Evolutionary conservation across 495 filamentous ascomycete genomes (phyloP).

Genomic region (Penicillium lagena): DNA sequence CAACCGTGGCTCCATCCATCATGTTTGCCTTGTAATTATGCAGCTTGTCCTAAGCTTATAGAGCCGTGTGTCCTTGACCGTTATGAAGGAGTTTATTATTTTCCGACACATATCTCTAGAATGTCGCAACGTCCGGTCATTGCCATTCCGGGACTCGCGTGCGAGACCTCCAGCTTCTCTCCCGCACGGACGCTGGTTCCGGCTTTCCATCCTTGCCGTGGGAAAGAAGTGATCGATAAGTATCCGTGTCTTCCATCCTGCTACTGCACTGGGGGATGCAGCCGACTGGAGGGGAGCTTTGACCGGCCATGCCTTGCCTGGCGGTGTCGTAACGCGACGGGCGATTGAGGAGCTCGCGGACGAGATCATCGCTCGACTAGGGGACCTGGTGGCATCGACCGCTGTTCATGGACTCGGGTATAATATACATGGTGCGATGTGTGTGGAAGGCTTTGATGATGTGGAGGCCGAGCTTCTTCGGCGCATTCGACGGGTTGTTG

Average conservation of each 20-base stretch:
- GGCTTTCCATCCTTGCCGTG: conserved; percentile 47
- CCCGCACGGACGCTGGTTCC: conserved; percentile 43
- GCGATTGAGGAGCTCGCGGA: conserved; percentile 41
- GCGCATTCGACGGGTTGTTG: conserved; percentile 41
- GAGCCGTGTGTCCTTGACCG: too few relatives aligned
- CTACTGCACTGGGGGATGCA: conserved; percentile 31
- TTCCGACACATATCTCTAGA: too few relatives aligned
- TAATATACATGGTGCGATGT: conserved; percentile 56
- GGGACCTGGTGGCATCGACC: conserved; percentile 19
- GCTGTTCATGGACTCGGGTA: conserved; percentile 48
- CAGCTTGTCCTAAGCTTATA: too few relatives aligned
- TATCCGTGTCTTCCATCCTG: conserved; percentile 40
- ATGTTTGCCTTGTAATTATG: too few relatives aligned
- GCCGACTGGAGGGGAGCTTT: conserved; percentile 46
- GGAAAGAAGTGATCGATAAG: conserved; percentile 37
- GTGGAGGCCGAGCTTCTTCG: conserved; percentile 44
- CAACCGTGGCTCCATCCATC: too few relatives aligned
- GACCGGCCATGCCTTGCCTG: conserved; percentile 49
- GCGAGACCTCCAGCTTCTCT: conserved; percentile 51
- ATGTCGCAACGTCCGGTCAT: conserved; percentile 33
- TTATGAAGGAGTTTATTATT: too few relatives aligned
- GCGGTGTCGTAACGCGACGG: conserved; percentile 40
- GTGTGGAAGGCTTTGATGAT: conserved; percentile 47
- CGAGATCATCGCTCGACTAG: conserved; percentile 42
- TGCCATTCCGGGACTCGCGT: conserved; percentile 49